A percentile compares a stretch with the other conserved stretches of the same genome.
Evolutionary conservation across 192 early-diverging fungal genomes (phyloP).

Genomic region (Linnemannia schmuckeri): DNA sequence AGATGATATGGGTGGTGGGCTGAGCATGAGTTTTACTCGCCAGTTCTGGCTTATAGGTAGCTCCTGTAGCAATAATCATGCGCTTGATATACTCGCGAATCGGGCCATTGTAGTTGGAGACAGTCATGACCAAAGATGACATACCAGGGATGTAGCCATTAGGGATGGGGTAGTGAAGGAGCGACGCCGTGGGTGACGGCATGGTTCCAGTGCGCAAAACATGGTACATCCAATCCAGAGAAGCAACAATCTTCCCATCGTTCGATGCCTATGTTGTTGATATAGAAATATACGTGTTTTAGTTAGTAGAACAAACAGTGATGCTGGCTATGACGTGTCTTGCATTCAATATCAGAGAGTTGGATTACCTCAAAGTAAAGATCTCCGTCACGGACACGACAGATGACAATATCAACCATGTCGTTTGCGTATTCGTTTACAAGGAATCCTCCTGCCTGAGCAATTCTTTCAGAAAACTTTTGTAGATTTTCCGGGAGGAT

Average conservation of each 20-base stretch:
- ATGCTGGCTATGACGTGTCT: not conserved
- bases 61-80: slow-evolving; percentile 75
- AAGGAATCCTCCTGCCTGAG: slow-evolving; percentile 27
- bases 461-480: slow-evolving; percentile 29
- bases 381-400: slow-evolving; percentile 31
- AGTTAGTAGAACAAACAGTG: not conserved
- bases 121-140: slow-evolving; percentile 65
- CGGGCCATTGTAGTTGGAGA: slow-evolving; percentile 79
- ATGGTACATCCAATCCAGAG: slow-evolving; percentile 66
- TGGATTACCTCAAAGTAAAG: slow-evolving; percentile 39
- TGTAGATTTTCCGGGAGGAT: slow-evolving; percentile 19
- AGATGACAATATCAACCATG: slow-evolving; percentile 46
- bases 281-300: not conserved
- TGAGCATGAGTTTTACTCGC: slow-evolving; percentile 36
- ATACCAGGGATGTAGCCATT: slow-evolving; percentile 61
- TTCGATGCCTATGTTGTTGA: slow-evolving; percentile 29
- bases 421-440: slow-evolving; percentile 31
- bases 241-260: slow-evolving; percentile 63
- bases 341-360: not conserved
- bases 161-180: slow-evolving; percentile 73
- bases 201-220: slow-evolving; percentile 53
- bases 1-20: slow-evolving; percentile 84
- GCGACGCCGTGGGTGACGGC: slow-evolving; percentile 55
- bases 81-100: slow-evolving; percentile 74
- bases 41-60: slow-evolving; percentile 71